These are phyloP conservation scores for Rhexocercosporidium sp. DNA, from an alignment of 2,329 filamentous ascomycete species.

Conservation along the genomic window DNA sequence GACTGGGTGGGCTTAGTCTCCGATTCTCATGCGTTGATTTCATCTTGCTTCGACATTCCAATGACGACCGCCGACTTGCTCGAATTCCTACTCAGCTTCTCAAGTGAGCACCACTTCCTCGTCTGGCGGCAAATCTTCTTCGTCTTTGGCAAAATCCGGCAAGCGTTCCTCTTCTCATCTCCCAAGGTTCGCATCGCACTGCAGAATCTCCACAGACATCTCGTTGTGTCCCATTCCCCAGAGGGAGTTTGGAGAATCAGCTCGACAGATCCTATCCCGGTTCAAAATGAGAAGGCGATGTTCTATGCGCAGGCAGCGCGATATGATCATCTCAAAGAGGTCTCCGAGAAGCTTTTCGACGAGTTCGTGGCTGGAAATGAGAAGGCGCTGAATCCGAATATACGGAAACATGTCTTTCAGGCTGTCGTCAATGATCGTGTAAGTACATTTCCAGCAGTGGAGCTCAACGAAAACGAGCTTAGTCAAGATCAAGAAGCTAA, in stretches of 20 bases:
- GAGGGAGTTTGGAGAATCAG: slow-evolving; percentile 19
- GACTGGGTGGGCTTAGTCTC: slow-evolving; percentile 74
- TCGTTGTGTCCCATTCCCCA: background rate
- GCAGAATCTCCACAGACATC: slow-evolving; percentile 13
- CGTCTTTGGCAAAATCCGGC: slow-evolving; percentile 14
- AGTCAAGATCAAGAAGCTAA: too few species aligned
- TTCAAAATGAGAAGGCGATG: slow-evolving; percentile 23
- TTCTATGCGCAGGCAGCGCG: slow-evolving; percentile 14
- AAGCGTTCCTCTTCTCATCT: slow-evolving; percentile 22
- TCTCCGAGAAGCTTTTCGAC: slow-evolving; percentile 21
- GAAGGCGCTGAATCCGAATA: slow-evolving; percentile 28
- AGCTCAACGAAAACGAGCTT: background rate
- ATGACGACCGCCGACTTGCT: slow-evolving; percentile 16
- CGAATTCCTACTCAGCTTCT: slow-evolving; percentile 14
- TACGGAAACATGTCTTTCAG: slow-evolving; percentile 21
- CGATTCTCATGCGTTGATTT: slow-evolving; percentile 68
- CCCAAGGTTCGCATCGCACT: background rate
- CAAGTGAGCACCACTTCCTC: slow-evolving; percentile 18
- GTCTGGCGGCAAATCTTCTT: slow-evolving; percentile 24
- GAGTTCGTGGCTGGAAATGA: slow-evolving; percentile 20
- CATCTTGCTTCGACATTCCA: background rate
- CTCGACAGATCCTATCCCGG: slow-evolving; percentile 11
- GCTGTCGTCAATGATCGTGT: slow-evolving; percentile 15
- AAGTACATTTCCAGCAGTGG: background rate
- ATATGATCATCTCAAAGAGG: slow-evolving; percentile 13